Percentiles rank a stretch among this genome's conserved stretches.
These are phyloP conservation scores for Haberlea rhodopensis DNA, from an alignment of 257 asterid species.

Conservation along the genomic window DNA sequence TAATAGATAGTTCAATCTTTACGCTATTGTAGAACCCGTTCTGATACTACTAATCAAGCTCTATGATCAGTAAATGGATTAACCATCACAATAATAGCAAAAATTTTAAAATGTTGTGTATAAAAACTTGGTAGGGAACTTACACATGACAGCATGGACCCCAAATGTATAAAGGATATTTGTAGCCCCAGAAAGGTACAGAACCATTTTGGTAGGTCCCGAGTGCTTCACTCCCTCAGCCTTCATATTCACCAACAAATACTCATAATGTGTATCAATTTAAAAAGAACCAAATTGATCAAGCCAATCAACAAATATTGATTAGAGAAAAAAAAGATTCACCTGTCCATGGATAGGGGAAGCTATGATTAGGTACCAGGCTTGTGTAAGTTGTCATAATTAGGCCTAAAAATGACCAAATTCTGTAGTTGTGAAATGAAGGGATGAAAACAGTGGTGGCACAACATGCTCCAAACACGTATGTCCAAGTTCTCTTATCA, in stretches of 20 bases:
- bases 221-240: slow-evolving; percentile 78
- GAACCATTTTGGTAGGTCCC: slow-evolving; percentile 75
- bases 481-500: slow-evolving; percentile 92
- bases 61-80: neutral
- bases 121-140: slow-evolving; percentile 23
- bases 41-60: too few relatives aligned
- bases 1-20: too few relatives aligned
- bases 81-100: neutral
- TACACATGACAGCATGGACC: slow-evolving; percentile 95
- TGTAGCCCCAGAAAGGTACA: slow-evolving; percentile 88
- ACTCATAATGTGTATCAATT: neutral
- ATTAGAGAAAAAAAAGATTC: neutral
- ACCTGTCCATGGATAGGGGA: slow-evolving; percentile 84
- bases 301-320: neutral
- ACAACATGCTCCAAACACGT: slow-evolving; percentile 87
- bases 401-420: slow-evolving; percentile 81
- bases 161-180: slow-evolving; percentile 90
- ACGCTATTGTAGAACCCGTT: too few relatives aligned
- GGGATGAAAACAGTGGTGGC: slow-evolving; percentile 84
- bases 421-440: slow-evolving; percentile 83
- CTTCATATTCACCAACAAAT: slow-evolving; percentile 34
- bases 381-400: slow-evolving; percentile 75
- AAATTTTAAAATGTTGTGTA: neutral
- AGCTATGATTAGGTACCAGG: slow-evolving; percentile 83
- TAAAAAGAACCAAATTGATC: slow-evolving; percentile 7